Evolutionary conservation across 2,329 filamentous ascomycete species (phyloP).

Genomic region (Phialocephala subalpina): DNA sequence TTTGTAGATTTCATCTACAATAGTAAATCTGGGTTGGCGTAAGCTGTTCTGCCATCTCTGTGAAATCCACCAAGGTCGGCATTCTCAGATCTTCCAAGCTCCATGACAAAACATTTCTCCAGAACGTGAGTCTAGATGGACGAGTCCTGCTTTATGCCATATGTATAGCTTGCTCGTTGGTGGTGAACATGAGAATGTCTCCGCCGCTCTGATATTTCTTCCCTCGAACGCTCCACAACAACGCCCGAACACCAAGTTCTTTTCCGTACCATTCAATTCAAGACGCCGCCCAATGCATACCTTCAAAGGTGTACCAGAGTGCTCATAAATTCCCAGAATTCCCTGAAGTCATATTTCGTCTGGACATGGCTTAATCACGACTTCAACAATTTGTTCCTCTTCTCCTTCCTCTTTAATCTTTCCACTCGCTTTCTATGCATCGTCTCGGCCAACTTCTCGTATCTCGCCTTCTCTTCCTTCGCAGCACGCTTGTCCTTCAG

Average conservation of each 20-base stretch:
- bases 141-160: no score
- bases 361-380: slow-evolving; percentile 53
- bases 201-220: neutral
- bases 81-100: no score
- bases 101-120: no score
- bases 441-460: slow-evolving; percentile 93
- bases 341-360: no score
- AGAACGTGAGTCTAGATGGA: no score
- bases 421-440: slow-evolving; percentile 98
- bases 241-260: slow-evolving; percentile 22
- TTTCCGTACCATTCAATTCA: neutral
- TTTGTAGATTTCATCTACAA: neutral
- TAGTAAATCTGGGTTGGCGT: no score
- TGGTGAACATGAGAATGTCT: no score
- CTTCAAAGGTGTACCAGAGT: neutral
- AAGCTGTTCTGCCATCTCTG: no score
- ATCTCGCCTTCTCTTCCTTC: slow-evolving; percentile 93
- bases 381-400: slow-evolving; percentile 87
- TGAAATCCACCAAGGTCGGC: no score
- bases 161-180: no score
- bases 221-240: slow-evolving; percentile 10
- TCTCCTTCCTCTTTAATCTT: slow-evolving; percentile 92
- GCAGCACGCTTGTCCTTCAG: slow-evolving; percentile 86
- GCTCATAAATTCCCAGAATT: neutral
- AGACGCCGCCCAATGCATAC: neutral